Base-by-base conservation (phyloP, 139 green algal genomes). In the Micractinium sp. region DNA sequence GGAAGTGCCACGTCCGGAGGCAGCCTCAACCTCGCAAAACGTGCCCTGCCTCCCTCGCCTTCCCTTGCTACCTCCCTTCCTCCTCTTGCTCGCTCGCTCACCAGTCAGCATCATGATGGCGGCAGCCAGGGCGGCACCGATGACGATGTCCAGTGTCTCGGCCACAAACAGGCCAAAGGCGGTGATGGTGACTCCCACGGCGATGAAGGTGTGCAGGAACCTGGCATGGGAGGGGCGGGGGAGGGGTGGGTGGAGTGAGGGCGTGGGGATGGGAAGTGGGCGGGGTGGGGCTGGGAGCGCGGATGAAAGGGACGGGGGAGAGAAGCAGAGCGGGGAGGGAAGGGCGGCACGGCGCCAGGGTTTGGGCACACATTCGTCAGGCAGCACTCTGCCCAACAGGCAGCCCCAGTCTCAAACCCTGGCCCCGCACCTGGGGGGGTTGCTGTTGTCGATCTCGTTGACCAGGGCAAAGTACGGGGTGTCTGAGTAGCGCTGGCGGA, bases 51-150 rank as follows among this genome's bases (percentile, higher is more conserved):
- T 73, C 14, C 3, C 22, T 12, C 16, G 66, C 66, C 22, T 20
- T 73, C 20, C 66, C 22, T 73, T 12, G 20, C 29, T 35, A 16
- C 27, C 71, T 77, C 1, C 27, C 71, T 20, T 29, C 27, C 71
- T 53, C 3, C 47, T 5, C 47, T 56, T 56, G 47, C 16, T 56
- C 74, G n/a, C 3, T 3, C 73, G 23, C 74, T 12, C 74, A 81
- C 95, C 92, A 13, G 92, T 94, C 33, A 94, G 31, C 23, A 97
- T 82, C 95, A 97, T 95, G 66, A 93, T 61, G 13, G 47, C 91
- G 0, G 89, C 93, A 0, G 90, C 92, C 15, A 97, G 82, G 5
- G 94, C 88, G 12, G 94, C 90, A 7, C 81, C 83, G 0, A 93
- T 89, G 85, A 87, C 61, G 38, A 85, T 92, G 77, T 86, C 75